A percentile compares a stretch with the other conserved stretches of the same genome.
phyloP scores from a whole-genome alignment of 208 protist species.

The Leishmania aethiopica region DNA sequence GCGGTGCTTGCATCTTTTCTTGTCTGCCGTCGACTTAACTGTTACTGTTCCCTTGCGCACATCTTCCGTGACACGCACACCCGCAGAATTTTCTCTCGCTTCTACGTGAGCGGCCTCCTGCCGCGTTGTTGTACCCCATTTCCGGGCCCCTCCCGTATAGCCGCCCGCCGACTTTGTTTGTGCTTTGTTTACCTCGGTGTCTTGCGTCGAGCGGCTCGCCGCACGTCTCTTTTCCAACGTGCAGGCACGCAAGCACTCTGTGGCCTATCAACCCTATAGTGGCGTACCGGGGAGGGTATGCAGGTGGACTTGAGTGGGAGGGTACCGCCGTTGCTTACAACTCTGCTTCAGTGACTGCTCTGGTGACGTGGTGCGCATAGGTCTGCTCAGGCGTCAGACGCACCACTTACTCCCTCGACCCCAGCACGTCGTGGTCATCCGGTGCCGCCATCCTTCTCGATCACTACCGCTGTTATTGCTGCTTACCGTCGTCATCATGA shows the following conservation, averaged over 20 bases:
- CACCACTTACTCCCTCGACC: neutral
- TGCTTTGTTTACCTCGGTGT: neutral
- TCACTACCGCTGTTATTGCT: neutral
- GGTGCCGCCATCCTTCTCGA: neutral
- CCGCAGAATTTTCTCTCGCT: neutral
- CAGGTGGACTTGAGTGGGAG: neutral
- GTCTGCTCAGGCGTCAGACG: neutral
- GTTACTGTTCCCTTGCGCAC: neutral
- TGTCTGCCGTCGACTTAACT: neutral
- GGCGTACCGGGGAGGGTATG: neutral
- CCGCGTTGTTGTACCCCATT: neutral
- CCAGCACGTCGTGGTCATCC: neutral
- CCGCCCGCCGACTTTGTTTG: neutral
- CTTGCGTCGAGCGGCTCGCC: neutral
- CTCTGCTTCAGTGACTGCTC: neutral
- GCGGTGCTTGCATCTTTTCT: neutral
- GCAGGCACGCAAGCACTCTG: neutral
- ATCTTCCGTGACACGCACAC: neutral
- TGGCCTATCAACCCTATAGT: neutral
- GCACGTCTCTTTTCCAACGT: neutral
- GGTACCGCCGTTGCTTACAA: too few relatives aligned
- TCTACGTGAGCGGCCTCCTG: neutral
- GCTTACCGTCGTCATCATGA: conserved; percentile 15
- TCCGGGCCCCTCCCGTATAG: neutral
- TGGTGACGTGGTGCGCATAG: neutral